These are phyloP conservation scores for Purpureocillium lavendulum DNA, from an alignment of 2,329 filamentous ascomycete genomes.

Conservation along the genomic window DNA sequence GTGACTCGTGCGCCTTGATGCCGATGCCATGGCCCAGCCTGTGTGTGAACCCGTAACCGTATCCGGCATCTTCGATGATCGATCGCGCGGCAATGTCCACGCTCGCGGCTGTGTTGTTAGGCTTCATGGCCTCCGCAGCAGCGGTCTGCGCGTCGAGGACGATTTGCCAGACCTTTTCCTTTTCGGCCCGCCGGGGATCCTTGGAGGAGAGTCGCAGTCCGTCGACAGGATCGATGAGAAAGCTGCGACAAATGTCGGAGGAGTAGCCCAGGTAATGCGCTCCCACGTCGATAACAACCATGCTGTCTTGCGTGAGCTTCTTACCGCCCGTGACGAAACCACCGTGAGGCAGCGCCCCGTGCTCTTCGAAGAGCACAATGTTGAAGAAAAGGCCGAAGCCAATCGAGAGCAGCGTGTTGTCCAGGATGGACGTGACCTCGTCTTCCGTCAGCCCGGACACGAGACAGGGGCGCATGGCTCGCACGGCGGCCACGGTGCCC, in stretches of 20 bases:
- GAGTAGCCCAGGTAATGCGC: constrained; percentile 55
- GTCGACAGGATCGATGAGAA: constrained; percentile 37
- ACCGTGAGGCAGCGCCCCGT: constrained; percentile 44
- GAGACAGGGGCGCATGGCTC: constrained; percentile 40
- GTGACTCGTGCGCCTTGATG: constrained; percentile 58
- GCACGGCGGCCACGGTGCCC: constrained; percentile 47
- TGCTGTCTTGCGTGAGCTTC: constrained; percentile 41
- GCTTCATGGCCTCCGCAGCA: constrained; percentile 39
- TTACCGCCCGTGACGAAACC: constrained; percentile 43
- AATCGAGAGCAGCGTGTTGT: constrained; percentile 43
- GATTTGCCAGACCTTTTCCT: constrained; percentile 49
- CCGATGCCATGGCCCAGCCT: constrained; percentile 57
- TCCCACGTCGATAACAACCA: constrained; percentile 56
- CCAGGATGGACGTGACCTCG: constrained; percentile 46
- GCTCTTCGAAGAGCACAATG: constrained; percentile 53
- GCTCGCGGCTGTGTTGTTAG: constrained; percentile 46
- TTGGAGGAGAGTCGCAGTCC: too few species aligned
- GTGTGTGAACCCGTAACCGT: constrained; percentile 52
- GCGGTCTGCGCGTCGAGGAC: constrained; percentile 55
- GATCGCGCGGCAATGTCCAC: constrained; percentile 52
- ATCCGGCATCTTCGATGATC: constrained; percentile 50
- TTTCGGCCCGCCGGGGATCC: constrained; percentile 31
- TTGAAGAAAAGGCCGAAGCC: constrained; percentile 53
- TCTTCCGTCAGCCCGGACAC: constrained; percentile 48
- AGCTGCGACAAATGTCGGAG: constrained; percentile 55